Evolutionary conservation across 495 filamentous ascomycete species (phyloP), one percentile per base, ranked within the genome.

Genomic region (Thozetella sp.): DNA sequence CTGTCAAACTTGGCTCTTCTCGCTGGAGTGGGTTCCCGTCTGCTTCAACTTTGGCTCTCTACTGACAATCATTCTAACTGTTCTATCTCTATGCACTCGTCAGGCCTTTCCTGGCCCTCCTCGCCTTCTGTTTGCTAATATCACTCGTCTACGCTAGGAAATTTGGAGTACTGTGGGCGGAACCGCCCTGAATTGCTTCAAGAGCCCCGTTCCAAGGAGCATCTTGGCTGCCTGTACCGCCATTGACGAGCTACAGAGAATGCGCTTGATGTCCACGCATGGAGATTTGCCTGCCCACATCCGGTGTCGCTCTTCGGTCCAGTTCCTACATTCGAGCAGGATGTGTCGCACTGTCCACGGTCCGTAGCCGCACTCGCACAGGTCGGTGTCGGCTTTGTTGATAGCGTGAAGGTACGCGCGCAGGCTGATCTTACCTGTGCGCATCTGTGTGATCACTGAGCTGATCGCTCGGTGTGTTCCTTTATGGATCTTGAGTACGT

Each of bases 171-270:
- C 30, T 37, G 30, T 48, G 43, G 43, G 43, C 43, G 43, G 43
- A 20, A 48, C 43, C 43, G 43, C 43, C 10, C 43, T 48, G 43
- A 20, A 48, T 48, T 48, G 43, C 43, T 48, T 48, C n/a, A 20
- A 48, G 43, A 48, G 43, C 43, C 43, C 43, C 43, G 43, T 48
- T 3, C 43, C 3, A 11, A 48, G n/a, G 10, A 48, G 9, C 43
- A 48, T 48, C 10, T 11, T 48, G 9, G 43, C 43, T 48, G 43
- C 43, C 20, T 48, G 43, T 48, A 48, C 43, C 43, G 43, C 43
- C 43, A 48, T 48, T 48, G 43, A 48, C 43, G 43, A 48, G 43
- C 43, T 20, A 48, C 43, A 20, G 43, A 48, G 43, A 48, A 48
- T 48, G 43, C n/a, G 43, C n/a, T 48, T 48, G 10, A 11, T 48